A percentile compares a stretch with the other conserved stretches of the same genome.
phyloP scores from a whole-genome alignment of 179 eudicot genomes.

The Gypsophila paniculata region DNA sequence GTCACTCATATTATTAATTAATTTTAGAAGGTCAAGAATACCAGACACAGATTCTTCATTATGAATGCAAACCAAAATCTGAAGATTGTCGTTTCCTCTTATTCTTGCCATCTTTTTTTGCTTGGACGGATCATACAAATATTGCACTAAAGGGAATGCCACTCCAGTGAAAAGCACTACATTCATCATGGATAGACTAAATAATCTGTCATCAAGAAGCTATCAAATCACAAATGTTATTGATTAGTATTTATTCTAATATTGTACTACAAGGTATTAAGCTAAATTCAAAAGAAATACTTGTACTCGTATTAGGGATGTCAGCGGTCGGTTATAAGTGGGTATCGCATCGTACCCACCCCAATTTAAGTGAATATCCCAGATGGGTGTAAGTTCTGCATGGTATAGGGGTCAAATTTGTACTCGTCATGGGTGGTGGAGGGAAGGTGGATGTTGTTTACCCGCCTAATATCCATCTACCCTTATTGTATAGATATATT shows the following conservation, averaged over 20 bases:
- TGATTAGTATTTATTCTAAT: background rate
- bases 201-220: conserved; percentile 27
- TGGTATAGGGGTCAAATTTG: too few relatives aligned
- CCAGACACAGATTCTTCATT: conserved; percentile 33
- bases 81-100: conserved; percentile 23
- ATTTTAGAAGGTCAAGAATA: conserved; percentile 26
- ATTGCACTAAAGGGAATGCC: conserved; percentile 24
- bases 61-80: conserved; percentile 35
- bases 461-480: too few relatives aligned
- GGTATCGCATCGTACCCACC: too few relatives aligned
- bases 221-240: conserved; percentile 4
- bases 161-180: conserved; percentile 29
- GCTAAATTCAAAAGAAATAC: too few relatives aligned
- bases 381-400: too few relatives aligned
- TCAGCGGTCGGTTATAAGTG: too few relatives aligned
- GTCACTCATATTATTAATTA: conserved; percentile 16
- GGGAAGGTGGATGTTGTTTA: too few relatives aligned
- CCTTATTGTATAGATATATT: too few relatives aligned
- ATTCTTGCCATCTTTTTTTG: conserved; percentile 17
- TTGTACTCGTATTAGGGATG: too few relatives aligned
- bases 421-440: too few relatives aligned
- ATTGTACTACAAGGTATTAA: background rate
- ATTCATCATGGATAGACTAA: conserved; percentile 24
- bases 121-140: conserved; percentile 29
- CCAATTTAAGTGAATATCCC: too few relatives aligned